Base-by-base conservation (phyloP, 2,329 filamentous ascomycete genomes). In the Aureobasidium pullulans region DNA sequence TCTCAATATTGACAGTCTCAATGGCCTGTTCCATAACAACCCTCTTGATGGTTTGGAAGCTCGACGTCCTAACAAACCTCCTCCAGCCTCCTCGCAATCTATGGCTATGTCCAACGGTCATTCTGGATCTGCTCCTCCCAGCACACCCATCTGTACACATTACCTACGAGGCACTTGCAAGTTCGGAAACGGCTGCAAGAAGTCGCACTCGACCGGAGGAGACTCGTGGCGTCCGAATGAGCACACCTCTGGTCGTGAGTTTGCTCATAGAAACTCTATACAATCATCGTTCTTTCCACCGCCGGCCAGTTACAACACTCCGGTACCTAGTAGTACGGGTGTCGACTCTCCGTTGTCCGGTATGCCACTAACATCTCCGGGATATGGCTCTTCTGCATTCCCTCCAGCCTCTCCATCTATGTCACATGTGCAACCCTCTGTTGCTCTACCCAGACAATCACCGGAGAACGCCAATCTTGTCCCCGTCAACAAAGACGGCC, bases 1-100 rank as follows among this genome's bases (percentile, higher is more conserved):
- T 19, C 70, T 85, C 61, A 74, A 74, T 6, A 68, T 82, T 23
- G 77, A 79, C 37, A 77, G 83, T 59, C 70, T 84, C 9, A 76
- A 76, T 1, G 73, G 75, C 0, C 73, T 84, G 15, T 85, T 85
- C 64, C 76, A 79, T 60, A 73, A 69, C n/a, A 67, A 67, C 1
- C 68, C 73, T 15, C 64, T 78, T n/a, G 63, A 66, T 57, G 61
- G 43, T 48, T 42, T 36, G 42, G 39, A 48, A 16, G n/a, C 46
- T 36, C 46, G 46, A 32, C 31, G 46, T 32, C 7, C 31, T 36
- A 23, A 28, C 31, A 48, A 36, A 29, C 9, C 46, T 36, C 29
- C 46, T 11, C 7, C 31, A 48, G 31, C 46, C 29, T n/a, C 29
- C 16, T 13, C 16, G 46, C 46, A 34, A 32, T n/a, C 8, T 8